Conservation (phyloP, 2,329 filamentous ascomycete genomes). For the Rhexocercosporidium sp. region DNA sequence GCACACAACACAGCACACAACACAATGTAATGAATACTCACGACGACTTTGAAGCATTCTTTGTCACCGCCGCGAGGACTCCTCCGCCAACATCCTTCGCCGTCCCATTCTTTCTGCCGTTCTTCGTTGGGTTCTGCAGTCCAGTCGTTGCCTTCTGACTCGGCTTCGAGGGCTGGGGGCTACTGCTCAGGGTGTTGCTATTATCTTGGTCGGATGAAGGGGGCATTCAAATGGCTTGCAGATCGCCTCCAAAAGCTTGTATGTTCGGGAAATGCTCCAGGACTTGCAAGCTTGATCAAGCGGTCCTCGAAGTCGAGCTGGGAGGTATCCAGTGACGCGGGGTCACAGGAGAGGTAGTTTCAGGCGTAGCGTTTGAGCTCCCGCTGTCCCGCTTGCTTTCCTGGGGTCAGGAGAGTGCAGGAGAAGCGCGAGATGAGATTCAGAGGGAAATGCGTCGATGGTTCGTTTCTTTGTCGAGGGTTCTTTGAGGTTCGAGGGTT, state of each 20-base stretch:
- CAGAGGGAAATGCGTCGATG: not conserved
- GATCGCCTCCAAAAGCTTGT: conserved; percentile 1
- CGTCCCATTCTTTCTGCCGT: conserved; percentile 43
- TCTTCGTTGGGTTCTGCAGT: conserved; percentile 39
- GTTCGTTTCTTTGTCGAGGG: not conserved
- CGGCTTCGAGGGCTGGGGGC: conserved; percentile 32
- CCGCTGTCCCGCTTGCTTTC: conserved; percentile 27
- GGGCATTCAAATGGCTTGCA: conserved; percentile 44
- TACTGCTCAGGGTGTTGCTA: conserved; percentile 31
- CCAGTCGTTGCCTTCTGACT: conserved; percentile 36
- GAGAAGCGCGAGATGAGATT: conserved; percentile 9
- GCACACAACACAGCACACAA: too few relatives aligned
- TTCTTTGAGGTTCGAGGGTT: not conserved
- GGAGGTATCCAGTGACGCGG: conserved; percentile 17
- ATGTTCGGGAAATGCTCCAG: conserved; percentile 15
- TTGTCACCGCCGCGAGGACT: conserved; percentile 41
- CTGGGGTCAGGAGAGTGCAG: conserved; percentile 24
- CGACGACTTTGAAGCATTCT: conserved; percentile 40
- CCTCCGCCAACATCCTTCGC: conserved; percentile 40
- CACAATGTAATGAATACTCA: conserved; percentile 29
- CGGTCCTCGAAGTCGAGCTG: conserved; percentile 5
- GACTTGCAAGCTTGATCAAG: not conserved
- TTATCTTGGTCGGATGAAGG: conserved; percentile 43
- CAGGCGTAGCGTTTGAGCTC: not conserved
- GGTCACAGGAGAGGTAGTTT: conserved; percentile 7